Percentiles rank a stretch among this genome's conserved stretches.
Evolutionary conservation across 2,329 filamentous ascomycete genomes (phyloP).

Genomic region (Pezizomycotina sp.): DNA sequence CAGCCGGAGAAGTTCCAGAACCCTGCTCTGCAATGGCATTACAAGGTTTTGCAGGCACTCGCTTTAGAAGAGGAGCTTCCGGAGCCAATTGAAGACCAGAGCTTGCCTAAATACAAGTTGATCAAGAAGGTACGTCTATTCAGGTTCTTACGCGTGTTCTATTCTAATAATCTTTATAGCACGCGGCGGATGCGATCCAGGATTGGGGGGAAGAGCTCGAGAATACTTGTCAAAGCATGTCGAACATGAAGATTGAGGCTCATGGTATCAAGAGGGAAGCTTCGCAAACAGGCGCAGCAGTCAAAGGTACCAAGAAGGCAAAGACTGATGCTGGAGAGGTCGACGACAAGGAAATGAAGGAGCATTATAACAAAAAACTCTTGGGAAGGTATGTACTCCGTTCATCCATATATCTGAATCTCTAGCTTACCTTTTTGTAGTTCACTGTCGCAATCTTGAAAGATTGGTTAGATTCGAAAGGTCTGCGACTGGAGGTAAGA

Average conservation of each 20-base stretch:
- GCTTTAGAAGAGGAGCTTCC: slow-evolving; percentile 85
- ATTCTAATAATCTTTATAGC: slow-evolving; percentile 29
- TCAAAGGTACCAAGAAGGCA: slow-evolving; percentile 13
- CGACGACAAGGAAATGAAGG: slow-evolving; percentile 30
- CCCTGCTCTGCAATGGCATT: slow-evolving; percentile 89
- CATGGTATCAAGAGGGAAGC: slow-evolving; percentile 21
- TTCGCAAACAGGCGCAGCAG: slow-evolving; percentile 9
- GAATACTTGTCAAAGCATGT: slow-evolving; percentile 32
- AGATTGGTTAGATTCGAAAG: slow-evolving; percentile 33
- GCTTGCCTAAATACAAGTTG: slow-evolving; percentile 65
- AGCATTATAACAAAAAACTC: slow-evolving; percentile 31
- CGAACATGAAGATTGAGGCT: slow-evolving; percentile 10
- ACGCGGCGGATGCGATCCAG: slow-evolving; percentile 60
- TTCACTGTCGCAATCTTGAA: slow-evolving; percentile 35
- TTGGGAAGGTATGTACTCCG: slow-evolving; percentile 30
- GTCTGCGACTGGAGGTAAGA: slow-evolving; percentile 33
- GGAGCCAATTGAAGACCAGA: slow-evolving; percentile 56
- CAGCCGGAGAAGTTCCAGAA: slow-evolving; percentile 82
- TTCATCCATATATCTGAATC: slow-evolving; percentile 8
- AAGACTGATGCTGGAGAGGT: slow-evolving; percentile 2
- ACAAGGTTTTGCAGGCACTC: slow-evolving; percentile 77
- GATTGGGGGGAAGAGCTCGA: slow-evolving; percentile 60
- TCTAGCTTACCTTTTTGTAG: too few relatives aligned
- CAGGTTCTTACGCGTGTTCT: slow-evolving; percentile 2
- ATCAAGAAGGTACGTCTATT: slow-evolving; percentile 51